Base-by-base conservation (phyloP, 768 basidiomycete species). In the Suillus occidentalis region DNA sequence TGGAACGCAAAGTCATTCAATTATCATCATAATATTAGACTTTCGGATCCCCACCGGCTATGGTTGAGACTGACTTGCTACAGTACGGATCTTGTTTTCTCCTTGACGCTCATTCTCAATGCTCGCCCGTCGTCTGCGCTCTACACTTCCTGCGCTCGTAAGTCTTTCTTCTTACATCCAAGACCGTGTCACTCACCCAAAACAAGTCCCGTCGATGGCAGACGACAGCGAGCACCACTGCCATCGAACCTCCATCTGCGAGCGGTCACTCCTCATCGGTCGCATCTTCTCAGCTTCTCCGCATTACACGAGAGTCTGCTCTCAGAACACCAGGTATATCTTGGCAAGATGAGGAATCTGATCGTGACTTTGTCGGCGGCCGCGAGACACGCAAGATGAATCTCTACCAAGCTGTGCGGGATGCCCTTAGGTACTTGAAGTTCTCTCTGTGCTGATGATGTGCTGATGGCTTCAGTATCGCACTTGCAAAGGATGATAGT, bases 381-480 rank as follows among this genome's bases (percentile, higher is more conserved):
- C 85, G 92, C 60, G 91, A 94, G 77, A 96, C 94, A 25, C 86
- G 94, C 69, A 95, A 95, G 80, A 97, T 97, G 94, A 98, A 98
- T 73, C 81, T 90, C 69, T 97, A 95, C 76, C 95, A 97, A 74
- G 92, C 96, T 1, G 85, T 98, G 16, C 84, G 96, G 56, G 94
- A 97, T 74, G 94, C 94, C 3, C 85, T 97, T 81, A 90, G 89
- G 92, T 90, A 70, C 59, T 78, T 68, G 31, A 31, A 37, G 22
- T 60, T 55, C 7, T 56, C 7, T 20, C 43, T 25, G 13, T 45
- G 25, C 2, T 20, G 58, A 53, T 36, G 6, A 13, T 13, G 12
- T 67, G 12, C 45, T 73, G 47, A 76, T 57, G 16, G 16, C n/a
- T 14, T 53, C 63, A 94, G 94, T 64, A 94, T 91, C 65, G 92